These are phyloP conservation scores for Paraphoma sp. DNA, from an alignment of 2,329 filamentous ascomycete genomes.

Conservation along the genomic window DNA sequence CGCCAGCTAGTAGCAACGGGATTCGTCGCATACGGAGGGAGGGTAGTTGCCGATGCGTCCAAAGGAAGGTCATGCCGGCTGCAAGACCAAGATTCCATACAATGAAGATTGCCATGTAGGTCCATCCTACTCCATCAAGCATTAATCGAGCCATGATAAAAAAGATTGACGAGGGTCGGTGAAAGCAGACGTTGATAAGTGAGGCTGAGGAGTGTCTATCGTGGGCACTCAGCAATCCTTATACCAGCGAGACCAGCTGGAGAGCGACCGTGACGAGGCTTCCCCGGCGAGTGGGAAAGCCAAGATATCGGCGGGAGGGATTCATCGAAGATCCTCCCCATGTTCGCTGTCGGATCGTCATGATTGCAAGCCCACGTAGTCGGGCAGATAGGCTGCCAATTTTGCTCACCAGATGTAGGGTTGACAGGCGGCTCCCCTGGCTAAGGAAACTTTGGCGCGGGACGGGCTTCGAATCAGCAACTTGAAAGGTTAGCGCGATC, in stretches of 20 bases:
- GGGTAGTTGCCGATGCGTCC: slow-evolving; percentile 34
- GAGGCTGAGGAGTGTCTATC: neutral
- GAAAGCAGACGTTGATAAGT: neutral
- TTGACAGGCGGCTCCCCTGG: neutral
- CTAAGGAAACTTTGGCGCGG: neutral
- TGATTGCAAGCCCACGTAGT: neutral
- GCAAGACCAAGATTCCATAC: slow-evolving; percentile 24
- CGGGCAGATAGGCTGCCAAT: neutral
- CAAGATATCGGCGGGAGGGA: neutral
- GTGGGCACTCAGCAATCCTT: neutral
- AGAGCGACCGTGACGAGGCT: neutral
- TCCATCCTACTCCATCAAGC: slow-evolving; percentile 22
- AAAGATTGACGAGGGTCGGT: neutral
- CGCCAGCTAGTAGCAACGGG: slow-evolving; percentile 32
- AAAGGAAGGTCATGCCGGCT: slow-evolving; percentile 24
- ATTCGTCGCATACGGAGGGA: slow-evolving; percentile 41
- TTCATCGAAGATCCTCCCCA: slow-evolving; percentile 1
- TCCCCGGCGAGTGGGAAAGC: neutral
- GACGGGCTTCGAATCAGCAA: neutral
- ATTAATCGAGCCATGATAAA: slow-evolving; percentile 20
- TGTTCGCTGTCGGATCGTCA: neutral
- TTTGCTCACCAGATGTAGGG: neutral
- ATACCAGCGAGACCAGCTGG: neutral
- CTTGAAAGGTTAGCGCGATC: neutral
- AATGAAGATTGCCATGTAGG: slow-evolving; percentile 25